phyloP scores from a whole-genome alignment of 306 rosid genomes.

The Macrotyloma uniflorum region DNA sequence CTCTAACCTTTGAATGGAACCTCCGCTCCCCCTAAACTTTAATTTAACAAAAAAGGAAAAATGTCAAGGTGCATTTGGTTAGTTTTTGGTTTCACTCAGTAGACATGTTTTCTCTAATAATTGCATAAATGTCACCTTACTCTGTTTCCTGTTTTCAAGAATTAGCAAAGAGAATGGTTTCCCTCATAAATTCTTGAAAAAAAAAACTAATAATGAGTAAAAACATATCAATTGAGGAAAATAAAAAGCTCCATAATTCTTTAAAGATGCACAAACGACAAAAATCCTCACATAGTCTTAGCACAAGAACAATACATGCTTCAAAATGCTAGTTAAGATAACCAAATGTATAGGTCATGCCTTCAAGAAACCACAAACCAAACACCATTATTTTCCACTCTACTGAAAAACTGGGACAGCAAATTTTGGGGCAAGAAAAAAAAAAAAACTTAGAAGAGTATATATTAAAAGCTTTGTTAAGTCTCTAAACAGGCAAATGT shows the following conservation, averaged over 20 bases:
- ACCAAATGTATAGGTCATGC: slow-evolving; percentile 2
- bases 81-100: background rate
- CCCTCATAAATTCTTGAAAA: background rate
- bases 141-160: background rate
- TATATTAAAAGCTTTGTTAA: background rate
- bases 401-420: background rate
- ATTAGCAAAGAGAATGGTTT: slow-evolving; percentile 6
- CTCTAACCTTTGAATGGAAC: slow-evolving; percentile 17
- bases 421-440: background rate
- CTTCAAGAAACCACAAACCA: slow-evolving; percentile 27
- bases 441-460: background rate
- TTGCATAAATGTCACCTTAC: background rate
- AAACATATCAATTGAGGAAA: background rate
- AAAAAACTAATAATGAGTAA: background rate
- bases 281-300: background rate
- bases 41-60: background rate
- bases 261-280: background rate
- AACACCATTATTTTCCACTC: background rate
- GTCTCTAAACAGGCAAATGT: slow-evolving; percentile 2
- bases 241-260: background rate
- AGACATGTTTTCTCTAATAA: background rate
- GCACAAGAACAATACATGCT: background rate
- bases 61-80: background rate
- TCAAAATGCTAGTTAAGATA: background rate
- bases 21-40: slow-evolving; percentile 20